Conservation (phyloP, 176 grass and related monocot genomes). For the Tillandsia fasciculata region DNA sequence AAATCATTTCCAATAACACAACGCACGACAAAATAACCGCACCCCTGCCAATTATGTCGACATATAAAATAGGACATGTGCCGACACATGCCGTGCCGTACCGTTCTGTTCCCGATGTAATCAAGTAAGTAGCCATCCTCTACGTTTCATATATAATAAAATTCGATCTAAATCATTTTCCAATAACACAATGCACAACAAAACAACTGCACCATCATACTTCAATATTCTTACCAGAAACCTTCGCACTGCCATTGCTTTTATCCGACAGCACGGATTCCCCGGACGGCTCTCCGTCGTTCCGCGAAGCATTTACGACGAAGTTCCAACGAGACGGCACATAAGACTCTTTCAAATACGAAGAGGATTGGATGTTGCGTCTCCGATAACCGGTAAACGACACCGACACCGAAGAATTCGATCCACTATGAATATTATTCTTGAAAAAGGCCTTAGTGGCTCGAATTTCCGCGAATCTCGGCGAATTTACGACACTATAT, state of each 20-base stretch:
- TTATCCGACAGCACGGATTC: background rate
- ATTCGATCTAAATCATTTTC: no score
- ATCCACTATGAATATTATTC: conserved; percentile 1
- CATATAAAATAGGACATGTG: no score
- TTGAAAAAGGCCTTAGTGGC: background rate
- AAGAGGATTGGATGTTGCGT: conserved; percentile 12
- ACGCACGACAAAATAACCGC: no score
- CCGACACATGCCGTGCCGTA: no score
- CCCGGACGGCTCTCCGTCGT: background rate
- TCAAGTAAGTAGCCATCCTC: no score
- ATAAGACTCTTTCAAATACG: background rate
- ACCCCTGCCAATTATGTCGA: no score
- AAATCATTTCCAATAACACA: no score
- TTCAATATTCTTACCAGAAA: conserved; percentile 14
- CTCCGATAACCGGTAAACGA: conserved; percentile 20
- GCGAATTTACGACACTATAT: conserved; percentile 17
- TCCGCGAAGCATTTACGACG: conserved; percentile 5
- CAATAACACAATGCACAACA: no score
- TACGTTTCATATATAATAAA: no score
- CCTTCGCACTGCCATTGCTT: conserved; percentile 3
- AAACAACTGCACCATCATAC: background rate
- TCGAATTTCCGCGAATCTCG: conserved; percentile 16
- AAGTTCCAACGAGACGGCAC: background rate
- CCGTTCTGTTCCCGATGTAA: no score
- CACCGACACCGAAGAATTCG: conserved; percentile 16